These are phyloP conservation scores for Candida odintsovae DNA, from an alignment of 805 yeast species.

Conservation along the genomic window DNA sequence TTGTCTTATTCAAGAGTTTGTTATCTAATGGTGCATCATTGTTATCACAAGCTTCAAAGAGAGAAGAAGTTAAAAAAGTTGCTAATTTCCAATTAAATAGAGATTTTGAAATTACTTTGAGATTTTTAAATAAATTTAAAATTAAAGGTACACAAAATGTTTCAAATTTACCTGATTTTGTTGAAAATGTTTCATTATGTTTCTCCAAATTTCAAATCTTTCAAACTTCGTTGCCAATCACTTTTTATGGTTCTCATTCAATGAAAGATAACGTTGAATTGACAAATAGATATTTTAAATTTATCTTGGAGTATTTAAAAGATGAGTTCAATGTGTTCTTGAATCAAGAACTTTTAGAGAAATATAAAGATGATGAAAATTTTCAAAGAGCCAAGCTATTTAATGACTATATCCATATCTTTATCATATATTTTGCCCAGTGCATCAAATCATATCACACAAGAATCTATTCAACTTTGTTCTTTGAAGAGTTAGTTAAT, in stretches of 20 bases:
- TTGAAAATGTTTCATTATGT: conserved; percentile 16
- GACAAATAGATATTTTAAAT: conserved; percentile 18
- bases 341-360: conserved; percentile 7
- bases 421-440: conserved; percentile 24
- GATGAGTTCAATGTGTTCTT: conserved; percentile 17
- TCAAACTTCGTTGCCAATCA: conserved; percentile 18
- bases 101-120: conserved; percentile 21
- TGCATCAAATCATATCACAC: conserved; percentile 28
- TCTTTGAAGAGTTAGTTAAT: conserved; percentile 25
- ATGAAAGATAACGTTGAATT: conserved; percentile 19
- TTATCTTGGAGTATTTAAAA: conserved; percentile 14
- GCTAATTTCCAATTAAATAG: conserved; percentile 12
- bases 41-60: conserved; percentile 8
- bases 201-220: conserved; percentile 23
- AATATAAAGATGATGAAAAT: conserved; percentile 6
- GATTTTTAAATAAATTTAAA: conserved; percentile 22
- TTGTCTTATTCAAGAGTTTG: conserved; percentile 21
- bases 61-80: conserved; percentile 6
- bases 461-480: conserved; percentile 24
- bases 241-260: conserved; percentile 17
- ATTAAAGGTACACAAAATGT: conserved; percentile 8
- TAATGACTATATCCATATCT: conserved; percentile 17
- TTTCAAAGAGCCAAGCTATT: conserved; percentile 17
- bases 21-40: conserved; percentile 20
- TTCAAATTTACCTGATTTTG: conserved; percentile 10